Evolutionary conservation across 2,329 filamentous ascomycete genomes (phyloP).

Genomic region (Venturia aucupariae): DNA sequence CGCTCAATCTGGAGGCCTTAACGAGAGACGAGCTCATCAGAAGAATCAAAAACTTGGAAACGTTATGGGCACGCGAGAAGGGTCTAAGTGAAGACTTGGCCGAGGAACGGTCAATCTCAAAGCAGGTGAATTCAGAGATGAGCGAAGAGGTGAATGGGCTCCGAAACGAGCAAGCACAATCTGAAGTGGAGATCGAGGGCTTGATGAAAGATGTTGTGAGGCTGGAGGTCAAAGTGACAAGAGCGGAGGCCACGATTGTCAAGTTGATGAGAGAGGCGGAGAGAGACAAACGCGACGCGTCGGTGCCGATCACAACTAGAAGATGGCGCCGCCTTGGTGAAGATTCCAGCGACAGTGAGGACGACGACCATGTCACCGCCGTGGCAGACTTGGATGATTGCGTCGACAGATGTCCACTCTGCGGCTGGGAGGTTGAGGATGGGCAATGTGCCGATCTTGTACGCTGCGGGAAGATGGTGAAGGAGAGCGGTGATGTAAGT

Average conservation of each 20-base stretch:
- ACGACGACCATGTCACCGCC: constrained; percentile 17
- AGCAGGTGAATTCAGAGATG: background rate
- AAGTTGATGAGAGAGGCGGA: background rate
- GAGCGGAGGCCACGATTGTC: background rate
- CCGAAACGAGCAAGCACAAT: background rate
- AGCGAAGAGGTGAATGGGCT: background rate
- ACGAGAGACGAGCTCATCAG: too few relatives aligned
- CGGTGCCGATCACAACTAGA: background rate
- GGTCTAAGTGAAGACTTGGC: background rate
- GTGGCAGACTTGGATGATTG: constrained; percentile 50
- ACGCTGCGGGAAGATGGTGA: background rate
- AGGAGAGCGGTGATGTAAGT: background rate
- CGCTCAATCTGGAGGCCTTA: too few relatives aligned
- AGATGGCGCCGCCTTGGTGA: background rate
- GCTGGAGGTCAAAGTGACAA: background rate
- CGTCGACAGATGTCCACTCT: constrained; percentile 53
- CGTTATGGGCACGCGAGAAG: too few relatives aligned
- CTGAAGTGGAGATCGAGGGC: background rate
- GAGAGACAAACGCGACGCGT: too few relatives aligned
- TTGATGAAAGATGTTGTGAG: background rate
- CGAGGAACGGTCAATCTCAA: background rate
- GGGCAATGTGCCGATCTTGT: constrained; percentile 38
- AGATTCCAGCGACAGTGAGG: background rate
- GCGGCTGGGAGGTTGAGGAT: constrained; percentile 55
- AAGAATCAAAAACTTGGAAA: too few relatives aligned